Base-by-base conservation (phyloP, 2,329 filamentous ascomycete genomes). In the Sclerotinia glacialis region DNA sequence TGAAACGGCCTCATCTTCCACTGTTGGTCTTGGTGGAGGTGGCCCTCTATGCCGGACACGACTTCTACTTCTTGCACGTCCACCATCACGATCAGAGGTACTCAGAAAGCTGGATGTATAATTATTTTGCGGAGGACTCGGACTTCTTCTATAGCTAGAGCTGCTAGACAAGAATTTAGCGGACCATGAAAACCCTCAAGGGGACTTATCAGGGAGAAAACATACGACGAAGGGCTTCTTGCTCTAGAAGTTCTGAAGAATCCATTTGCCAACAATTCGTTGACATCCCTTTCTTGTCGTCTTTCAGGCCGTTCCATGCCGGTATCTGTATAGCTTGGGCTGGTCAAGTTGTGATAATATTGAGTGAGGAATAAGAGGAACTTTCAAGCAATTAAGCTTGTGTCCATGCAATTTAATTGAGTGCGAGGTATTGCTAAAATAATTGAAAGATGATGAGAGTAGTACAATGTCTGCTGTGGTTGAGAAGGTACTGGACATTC, bases 1-100 rank as follows among this genome's bases (percentile, higher is more conserved):
- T 9, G 89, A 85, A 18, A 80, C 82, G 21, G 75, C 79, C 76
- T 92, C 90, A 74, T 93, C 89, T 75, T 93, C 90, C 58, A 89
- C 88, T 46, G 78, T 86, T 5, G 89, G 88, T 23, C 81, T 80
- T 1, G 89, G 89, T 7, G 89, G 87, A 37, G 73, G 71, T 67
- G 71, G 70, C 52, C 69, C 72, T 69, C 66, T 62, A 52, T 42
- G 68, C 47, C 55, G 67, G 40, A 64, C 67, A 67, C 70, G 68
- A 63, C 69, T 73, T 64, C 68, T 67, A 54, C 67, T 71, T 68
- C 71, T 67, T 40, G 49, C 61, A 61, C 28, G 64, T 49, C 23
- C 42, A 47, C 64, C 64, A 56, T 68, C 64, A 42, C 64, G 46
- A 54, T 63, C 59, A 21, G 44, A 21, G 28, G 67, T 60, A 31